phyloP scores from a whole-genome alignment of 2,329 filamentous ascomycete genomes.

The Penicillium sp. region DNA sequence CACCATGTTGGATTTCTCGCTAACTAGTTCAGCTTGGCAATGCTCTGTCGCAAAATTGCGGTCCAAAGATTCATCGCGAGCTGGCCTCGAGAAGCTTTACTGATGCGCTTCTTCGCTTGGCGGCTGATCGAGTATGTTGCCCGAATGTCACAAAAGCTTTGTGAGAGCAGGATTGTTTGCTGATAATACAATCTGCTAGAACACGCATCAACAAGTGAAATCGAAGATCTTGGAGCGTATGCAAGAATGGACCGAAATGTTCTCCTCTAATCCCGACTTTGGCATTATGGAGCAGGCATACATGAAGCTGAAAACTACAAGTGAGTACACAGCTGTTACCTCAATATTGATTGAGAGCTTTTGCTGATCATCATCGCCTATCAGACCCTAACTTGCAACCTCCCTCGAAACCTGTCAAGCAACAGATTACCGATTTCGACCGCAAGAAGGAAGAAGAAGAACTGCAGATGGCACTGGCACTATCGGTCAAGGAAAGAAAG shows the following conservation, averaged over 20 bases:
- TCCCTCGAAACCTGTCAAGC: conserved; percentile 91
- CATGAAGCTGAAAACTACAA: conserved; percentile 73
- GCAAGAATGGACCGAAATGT: conserved; percentile 96
- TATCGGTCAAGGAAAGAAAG: conserved; percentile 84
- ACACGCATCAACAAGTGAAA: conserved; percentile 95
- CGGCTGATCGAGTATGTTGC: conserved; percentile 68
- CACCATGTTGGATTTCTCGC: not conserved
- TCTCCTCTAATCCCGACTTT: conserved; percentile 80
- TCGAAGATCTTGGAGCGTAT: conserved; percentile 95
- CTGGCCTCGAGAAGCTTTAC: conserved; percentile 89
- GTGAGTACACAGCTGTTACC: conserved; percentile 37
- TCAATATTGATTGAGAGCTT: too few relatives aligned
- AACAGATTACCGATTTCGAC: conserved; percentile 82
- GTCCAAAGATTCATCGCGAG: conserved; percentile 80
- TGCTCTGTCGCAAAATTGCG: conserved; percentile 88
- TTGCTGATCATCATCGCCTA: conserved; percentile 29
- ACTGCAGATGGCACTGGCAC: conserved; percentile 87
- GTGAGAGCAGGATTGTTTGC: too few relatives aligned
- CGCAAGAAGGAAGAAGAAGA: conserved; percentile 96
- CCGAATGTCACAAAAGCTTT: not conserved
- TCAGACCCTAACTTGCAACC: conserved; percentile 84
- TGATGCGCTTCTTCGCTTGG: conserved; percentile 84
- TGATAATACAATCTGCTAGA: conserved; percentile 45
- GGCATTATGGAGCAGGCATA: conserved; percentile 98
- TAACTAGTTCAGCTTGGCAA: conserved; percentile 68